A percentile compares a stretch with the other conserved stretches of the same genome.
phyloP scores from a whole-genome alignment of 371 early-diverging fungal species.

The Apophysomyces elegans region DNA sequence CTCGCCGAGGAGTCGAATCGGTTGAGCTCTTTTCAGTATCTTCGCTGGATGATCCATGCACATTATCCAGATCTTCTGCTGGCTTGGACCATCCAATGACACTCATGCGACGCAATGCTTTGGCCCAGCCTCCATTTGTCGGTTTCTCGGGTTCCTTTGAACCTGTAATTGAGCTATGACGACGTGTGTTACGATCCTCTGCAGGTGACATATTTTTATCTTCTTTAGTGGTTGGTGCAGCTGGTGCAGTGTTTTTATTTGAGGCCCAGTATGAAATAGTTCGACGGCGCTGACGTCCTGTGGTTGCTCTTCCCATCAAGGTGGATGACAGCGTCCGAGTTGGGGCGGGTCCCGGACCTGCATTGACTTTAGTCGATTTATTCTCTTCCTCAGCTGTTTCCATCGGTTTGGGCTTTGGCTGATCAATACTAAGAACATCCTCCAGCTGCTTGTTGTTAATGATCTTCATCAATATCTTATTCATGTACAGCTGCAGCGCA shows the following conservation, averaged over 20 bases:
- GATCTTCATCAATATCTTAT: conserved; percentile 55
- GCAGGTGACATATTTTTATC: not conserved
- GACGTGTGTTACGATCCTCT: conserved; percentile 18
- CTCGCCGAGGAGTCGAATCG: conserved; percentile 14
- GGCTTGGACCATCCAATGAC: conserved; percentile 46
- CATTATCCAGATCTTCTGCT: conserved; percentile 10
- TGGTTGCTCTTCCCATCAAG: conserved; percentile 23
- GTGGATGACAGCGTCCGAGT: conserved; percentile 38
- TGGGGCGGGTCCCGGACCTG: conserved; percentile 31
- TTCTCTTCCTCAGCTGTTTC: conserved; percentile 18
- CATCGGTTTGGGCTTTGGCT: conserved; percentile 30
- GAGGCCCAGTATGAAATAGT: conserved; percentile 57
- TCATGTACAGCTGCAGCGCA: conserved; percentile 55
- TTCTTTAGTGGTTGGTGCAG: conserved; percentile 17
- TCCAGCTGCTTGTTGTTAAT: conserved; percentile 51
- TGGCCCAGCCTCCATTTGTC: conserved; percentile 47
- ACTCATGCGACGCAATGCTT: conserved; percentile 51
- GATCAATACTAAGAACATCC: conserved; percentile 55
- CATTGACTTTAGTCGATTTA: conserved; percentile 10
- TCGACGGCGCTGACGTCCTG: conserved; percentile 41
- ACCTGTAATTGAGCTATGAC: conserved; percentile 21
- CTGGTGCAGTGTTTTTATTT: conserved; percentile 15
- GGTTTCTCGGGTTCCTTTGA: conserved; percentile 20
- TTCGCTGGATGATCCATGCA: conserved; percentile 20
- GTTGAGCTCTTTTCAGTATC: conserved; percentile 16